Conservation (phyloP, 2,329 filamentous ascomycete genomes). For the Phyllosticta citribraziliensis region DNA sequence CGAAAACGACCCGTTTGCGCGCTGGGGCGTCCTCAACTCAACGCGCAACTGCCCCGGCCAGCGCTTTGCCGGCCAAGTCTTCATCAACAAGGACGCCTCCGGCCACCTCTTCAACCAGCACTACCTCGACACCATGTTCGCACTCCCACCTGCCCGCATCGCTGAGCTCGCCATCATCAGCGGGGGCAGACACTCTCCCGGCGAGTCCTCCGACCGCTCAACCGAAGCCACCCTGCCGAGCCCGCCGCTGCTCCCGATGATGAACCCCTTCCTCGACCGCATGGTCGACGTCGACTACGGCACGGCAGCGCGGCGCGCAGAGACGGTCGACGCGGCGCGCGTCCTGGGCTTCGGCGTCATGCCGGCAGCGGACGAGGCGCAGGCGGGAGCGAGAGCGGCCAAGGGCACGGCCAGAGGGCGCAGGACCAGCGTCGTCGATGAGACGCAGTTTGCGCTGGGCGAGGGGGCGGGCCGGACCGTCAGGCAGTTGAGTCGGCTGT, state of each 20-base stretch:
- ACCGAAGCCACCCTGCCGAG: not conserved
- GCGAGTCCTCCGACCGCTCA: not conserved
- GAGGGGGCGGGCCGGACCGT: conserved; percentile 8
- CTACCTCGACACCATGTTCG: conserved; percentile 36
- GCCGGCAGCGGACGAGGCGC: not conserved
- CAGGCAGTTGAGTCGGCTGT: conserved; percentile 12
- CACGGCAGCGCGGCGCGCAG: conserved; percentile 2
- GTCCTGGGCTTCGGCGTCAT: not conserved
- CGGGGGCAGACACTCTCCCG: not conserved
- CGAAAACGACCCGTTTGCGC: conserved; percentile 59
- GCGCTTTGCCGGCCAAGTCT: conserved; percentile 36
- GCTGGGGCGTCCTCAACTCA: conserved; percentile 63
- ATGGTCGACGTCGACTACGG: conserved; percentile 9
- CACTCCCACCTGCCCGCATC: conserved; percentile 9
- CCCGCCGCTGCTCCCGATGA: not conserved
- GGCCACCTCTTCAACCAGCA: conserved; percentile 38
- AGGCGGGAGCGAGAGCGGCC: not conserved
- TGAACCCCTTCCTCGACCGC: conserved; percentile 9
- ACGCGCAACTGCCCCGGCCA: conserved; percentile 35
- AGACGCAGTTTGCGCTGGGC: conserved; percentile 1
- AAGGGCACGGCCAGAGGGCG: not conserved
- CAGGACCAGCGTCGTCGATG: not conserved
- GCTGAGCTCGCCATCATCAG: not conserved
- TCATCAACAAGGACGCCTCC: conserved; percentile 27
- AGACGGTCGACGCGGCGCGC: not conserved